Percentiles rank a stretch among this genome's conserved stretches.
Evolutionary conservation across 2,329 filamentous ascomycete species (phyloP).

Genomic region (Aspergillus fructus): DNA sequence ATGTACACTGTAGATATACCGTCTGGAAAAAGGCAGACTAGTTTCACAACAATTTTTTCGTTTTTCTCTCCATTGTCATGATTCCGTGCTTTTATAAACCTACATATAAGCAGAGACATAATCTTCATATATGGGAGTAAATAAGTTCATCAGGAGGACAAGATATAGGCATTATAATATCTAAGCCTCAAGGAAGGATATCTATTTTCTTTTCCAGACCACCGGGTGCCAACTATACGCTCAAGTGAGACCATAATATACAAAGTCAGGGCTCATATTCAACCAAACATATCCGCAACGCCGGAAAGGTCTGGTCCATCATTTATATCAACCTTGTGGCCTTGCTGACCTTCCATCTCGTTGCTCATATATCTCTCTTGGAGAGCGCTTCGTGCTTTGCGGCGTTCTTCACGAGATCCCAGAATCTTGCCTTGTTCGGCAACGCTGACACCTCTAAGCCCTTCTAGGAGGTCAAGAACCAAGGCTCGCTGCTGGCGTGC

Average conservation of each 20-base stretch:
- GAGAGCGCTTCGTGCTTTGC: slow-evolving; percentile 43
- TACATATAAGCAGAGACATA: neutral
- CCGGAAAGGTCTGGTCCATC: slow-evolving; percentile 52
- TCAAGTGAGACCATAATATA: slow-evolving; percentile 18
- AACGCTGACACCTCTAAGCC: slow-evolving; percentile 85
- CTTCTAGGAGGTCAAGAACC: slow-evolving; percentile 80
- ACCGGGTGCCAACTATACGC: neutral
- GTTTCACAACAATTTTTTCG: slow-evolving; percentile 23
- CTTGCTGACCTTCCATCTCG: slow-evolving; percentile 44
- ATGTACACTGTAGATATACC: slow-evolving; percentile 36
- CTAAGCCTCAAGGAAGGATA: neutral
- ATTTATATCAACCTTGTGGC: slow-evolving; percentile 43
- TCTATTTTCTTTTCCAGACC: slow-evolving; percentile 4
- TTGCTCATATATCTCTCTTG: slow-evolving; percentile 46
- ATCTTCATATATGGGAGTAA: neutral
- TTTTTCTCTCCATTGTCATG: neutral
- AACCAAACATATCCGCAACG: slow-evolving; percentile 55
- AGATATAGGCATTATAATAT: neutral
- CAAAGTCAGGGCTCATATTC: slow-evolving; percentile 8
- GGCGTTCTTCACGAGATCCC: slow-evolving; percentile 39
- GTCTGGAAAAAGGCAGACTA: slow-evolving; percentile 27
- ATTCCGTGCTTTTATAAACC: neutral
- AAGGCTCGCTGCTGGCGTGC: slow-evolving; percentile 77
- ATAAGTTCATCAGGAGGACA: neutral
- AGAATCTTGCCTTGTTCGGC: slow-evolving; percentile 86